These are phyloP conservation scores for Lyophyllum shimeji DNA, from an alignment of 768 basidiomycete genomes.

Conservation along the genomic window DNA sequence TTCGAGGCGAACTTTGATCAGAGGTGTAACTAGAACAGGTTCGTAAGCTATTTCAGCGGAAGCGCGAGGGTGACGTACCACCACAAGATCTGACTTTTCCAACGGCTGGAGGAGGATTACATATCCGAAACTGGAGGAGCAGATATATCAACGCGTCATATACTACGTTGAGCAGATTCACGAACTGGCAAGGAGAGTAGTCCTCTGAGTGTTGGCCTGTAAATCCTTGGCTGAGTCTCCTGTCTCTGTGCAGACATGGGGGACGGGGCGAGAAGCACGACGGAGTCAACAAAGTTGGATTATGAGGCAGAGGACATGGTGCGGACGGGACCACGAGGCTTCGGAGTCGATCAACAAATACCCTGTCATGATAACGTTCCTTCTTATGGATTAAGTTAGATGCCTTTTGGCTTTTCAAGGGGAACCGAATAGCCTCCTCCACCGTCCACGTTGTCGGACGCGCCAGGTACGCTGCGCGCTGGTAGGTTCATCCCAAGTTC, in stretches of 20 bases:
- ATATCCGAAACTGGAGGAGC: constrained; percentile 47
- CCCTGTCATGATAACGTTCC: constrained; percentile 12
- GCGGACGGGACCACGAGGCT: constrained; percentile 9
- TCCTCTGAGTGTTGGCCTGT: constrained; percentile 24
- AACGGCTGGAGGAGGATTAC: constrained; percentile 67
- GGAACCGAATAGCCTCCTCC: constrained; percentile 14
- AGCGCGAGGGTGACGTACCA: constrained; percentile 29
- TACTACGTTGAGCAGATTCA: constrained; percentile 1
- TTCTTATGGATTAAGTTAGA: constrained; percentile 7
- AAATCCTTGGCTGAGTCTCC: constrained; percentile 29
- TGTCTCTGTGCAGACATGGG: constrained; percentile 17
- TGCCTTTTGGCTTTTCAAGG: constrained; percentile 1
- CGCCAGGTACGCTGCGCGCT: not conserved
- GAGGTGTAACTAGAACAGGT: constrained; percentile 52
- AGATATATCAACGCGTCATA: constrained; percentile 1
- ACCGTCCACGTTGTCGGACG: not conserved
- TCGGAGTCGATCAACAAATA: constrained; percentile 20
- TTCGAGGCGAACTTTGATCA: constrained; percentile 66
- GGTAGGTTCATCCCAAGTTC: not conserved
- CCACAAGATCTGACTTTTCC: constrained; percentile 68
- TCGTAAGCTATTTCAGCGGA: constrained; percentile 2
- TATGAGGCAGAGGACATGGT: constrained; percentile 2
- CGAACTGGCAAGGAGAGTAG: constrained; percentile 39
- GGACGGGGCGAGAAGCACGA: constrained; percentile 2
- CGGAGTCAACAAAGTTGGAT: constrained; percentile 2